Evolutionary conservation across 768 basidiomycete species (phyloP).

Genomic region (Daedalea quercina): DNA sequence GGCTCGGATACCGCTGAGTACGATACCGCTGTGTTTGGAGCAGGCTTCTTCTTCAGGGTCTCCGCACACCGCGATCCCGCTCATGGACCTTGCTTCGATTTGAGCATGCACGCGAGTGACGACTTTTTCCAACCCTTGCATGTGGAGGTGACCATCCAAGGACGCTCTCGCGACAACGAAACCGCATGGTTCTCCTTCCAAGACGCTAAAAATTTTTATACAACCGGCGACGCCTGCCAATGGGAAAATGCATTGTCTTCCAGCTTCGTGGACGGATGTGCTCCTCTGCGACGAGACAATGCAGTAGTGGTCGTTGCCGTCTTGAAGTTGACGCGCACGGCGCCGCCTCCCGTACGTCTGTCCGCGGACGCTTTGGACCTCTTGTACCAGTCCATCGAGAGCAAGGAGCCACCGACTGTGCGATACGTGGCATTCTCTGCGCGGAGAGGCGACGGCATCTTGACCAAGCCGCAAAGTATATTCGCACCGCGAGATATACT

Average conservation of each 20-base stretch:
- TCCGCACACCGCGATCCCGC: not conserved
- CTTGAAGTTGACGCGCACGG: not conserved
- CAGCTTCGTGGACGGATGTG: not conserved
- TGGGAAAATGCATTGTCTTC: not conserved
- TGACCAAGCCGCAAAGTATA: not conserved
- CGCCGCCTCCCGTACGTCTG: not conserved
- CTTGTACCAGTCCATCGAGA: not conserved
- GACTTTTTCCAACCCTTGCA: not conserved
- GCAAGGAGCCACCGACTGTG: not conserved
- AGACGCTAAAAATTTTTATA: not conserved
- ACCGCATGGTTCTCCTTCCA: not conserved
- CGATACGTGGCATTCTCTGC: not conserved
- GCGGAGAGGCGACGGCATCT: not conserved
- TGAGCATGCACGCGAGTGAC: not conserved
- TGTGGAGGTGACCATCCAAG: not conserved
- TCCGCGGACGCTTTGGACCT: not conserved
- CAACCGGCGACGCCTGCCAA: too few relatives aligned
- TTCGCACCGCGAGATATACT: not conserved
- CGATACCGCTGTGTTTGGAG: not conserved
- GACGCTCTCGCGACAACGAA: not conserved
- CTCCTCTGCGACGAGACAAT: not conserved
- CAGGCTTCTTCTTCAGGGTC: not conserved
- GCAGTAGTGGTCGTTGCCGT: not conserved
- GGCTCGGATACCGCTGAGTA: not conserved
- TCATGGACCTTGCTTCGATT: not conserved